These are phyloP conservation scores for Piper betle DNA, from an alignment of 164 flowering plant genomes.

Conservation along the genomic window DNA sequence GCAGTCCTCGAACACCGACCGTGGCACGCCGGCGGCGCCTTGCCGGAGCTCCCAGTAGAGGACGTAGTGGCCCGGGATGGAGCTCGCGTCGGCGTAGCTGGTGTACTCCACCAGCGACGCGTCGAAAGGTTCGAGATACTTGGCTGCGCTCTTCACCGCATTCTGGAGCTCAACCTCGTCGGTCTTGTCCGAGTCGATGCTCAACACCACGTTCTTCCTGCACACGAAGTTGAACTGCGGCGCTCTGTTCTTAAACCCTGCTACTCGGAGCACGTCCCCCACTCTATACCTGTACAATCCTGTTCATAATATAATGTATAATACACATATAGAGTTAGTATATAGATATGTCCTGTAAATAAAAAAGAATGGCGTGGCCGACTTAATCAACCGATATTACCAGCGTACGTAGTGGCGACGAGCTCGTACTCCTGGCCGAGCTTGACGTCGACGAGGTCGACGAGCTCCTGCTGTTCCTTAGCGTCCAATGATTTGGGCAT, in stretches of 20 bases:
- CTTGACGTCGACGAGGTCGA: slow-evolving; percentile 79
- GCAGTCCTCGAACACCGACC: slow-evolving; percentile 76
- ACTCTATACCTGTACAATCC: slow-evolving; percentile 85
- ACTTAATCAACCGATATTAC: slow-evolving; percentile 19
- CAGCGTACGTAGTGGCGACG: slow-evolving; percentile 91
- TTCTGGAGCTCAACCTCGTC: slow-evolving; percentile 91
- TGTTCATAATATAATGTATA: slow-evolving; percentile 6
- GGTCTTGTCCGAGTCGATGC: slow-evolving; percentile 92
- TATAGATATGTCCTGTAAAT: too few species aligned
- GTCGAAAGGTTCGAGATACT: slow-evolving; percentile 59
- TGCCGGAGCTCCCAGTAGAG: slow-evolving; percentile 76
- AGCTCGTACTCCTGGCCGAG: slow-evolving; percentile 94
- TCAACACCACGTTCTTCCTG: slow-evolving; percentile 78
- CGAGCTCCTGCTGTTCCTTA: slow-evolving; percentile 55
- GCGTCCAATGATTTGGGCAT: slow-evolving; percentile 47
- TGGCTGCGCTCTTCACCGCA: slow-evolving; percentile 65
- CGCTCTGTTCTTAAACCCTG: slow-evolving; percentile 94
- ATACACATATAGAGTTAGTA: too few species aligned
- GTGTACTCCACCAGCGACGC: slow-evolving; percentile 77
- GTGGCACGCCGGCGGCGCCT: slow-evolving; percentile 57
- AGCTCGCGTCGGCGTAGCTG: slow-evolving; percentile 60
- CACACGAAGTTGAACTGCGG: slow-evolving; percentile 93
- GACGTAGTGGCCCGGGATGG: slow-evolving; percentile 88
- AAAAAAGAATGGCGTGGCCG: background rate
- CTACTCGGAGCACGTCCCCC: slow-evolving; percentile 87